Percentiles rank a stretch among this genome's conserved stretches.
Conservation (phyloP, 805 yeast genomes). For the Candida cerambycidarum region DNA sequence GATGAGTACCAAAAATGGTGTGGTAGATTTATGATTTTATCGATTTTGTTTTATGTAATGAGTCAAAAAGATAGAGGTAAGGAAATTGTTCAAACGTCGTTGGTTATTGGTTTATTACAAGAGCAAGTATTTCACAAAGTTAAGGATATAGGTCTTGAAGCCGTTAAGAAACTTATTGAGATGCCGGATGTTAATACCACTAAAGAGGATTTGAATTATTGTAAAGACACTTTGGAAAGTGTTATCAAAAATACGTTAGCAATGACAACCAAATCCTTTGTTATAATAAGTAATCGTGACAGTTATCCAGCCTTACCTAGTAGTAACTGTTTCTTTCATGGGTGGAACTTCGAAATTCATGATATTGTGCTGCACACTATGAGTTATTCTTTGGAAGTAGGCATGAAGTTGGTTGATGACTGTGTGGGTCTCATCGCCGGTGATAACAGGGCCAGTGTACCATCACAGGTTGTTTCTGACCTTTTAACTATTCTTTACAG, state of each 20-base stretch:
- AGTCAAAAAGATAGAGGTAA: slow-evolving; percentile 23
- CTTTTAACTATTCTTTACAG: too few species aligned
- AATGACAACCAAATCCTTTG: slow-evolving; percentile 44
- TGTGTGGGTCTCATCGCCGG: too few species aligned
- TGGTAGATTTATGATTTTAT: slow-evolving; percentile 34
- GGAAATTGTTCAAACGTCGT: slow-evolving; percentile 34
- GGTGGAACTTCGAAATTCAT: slow-evolving; percentile 7
- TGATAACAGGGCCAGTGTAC: too few species aligned
- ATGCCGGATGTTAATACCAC: background rate
- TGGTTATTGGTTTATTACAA: slow-evolving; percentile 52
- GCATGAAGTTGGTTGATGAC: too few species aligned
- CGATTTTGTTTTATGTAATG: slow-evolving; percentile 40
- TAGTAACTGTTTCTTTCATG: slow-evolving; percentile 28
- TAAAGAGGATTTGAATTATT: slow-evolving; percentile 3
- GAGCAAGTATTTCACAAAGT: slow-evolving; percentile 42
- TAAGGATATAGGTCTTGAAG: slow-evolving; percentile 25
- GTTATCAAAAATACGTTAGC: slow-evolving; percentile 43
- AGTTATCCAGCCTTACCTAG: slow-evolving; percentile 37
- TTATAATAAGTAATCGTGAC: slow-evolving; percentile 43
- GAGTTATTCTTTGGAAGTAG: slow-evolving; percentile 42
- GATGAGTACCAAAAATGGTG: slow-evolving; percentile 21
- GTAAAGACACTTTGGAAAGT: slow-evolving; percentile 28
- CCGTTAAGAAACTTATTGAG: background rate
- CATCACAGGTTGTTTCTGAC: slow-evolving; percentile 41
- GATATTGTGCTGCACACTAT: slow-evolving; percentile 26